These are phyloP conservation scores for Sclerotinia sclerotiorum DNA, from an alignment of 2,329 filamentous ascomycete species.

Conservation along the genomic window DNA sequence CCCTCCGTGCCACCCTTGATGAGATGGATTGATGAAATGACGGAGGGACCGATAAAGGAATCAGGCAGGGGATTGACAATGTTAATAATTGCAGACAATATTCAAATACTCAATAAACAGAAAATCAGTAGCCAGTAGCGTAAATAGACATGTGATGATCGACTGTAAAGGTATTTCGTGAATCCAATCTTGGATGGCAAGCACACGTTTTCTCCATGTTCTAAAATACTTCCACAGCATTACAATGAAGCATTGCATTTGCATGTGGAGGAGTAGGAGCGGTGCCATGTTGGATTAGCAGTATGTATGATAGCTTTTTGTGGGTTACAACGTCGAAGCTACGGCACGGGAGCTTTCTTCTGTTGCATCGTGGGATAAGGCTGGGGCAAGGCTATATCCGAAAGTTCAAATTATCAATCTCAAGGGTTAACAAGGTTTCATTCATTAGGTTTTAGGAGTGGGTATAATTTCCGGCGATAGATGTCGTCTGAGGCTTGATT, in stretches of 20 bases:
- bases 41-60: conserved; percentile 22
- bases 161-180: not conserved
- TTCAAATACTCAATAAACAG: not conserved
- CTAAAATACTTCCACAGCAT: conserved; percentile 23
- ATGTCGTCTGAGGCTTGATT: conserved; percentile 22
- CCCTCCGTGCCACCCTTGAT: conserved; percentile 18
- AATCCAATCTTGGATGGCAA: conserved; percentile 12
- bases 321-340: conserved; percentile 17
- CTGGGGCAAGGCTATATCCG: conserved; percentile 17
- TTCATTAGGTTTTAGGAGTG: not conserved
- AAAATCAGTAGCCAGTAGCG: not conserved
- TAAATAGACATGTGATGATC: conserved; percentile 17
- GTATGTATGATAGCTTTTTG: not conserved
- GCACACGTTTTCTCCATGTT: conserved; percentile 25
- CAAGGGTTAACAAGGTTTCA: not conserved
- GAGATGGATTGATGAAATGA: conserved; percentile 19
- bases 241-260: conserved; percentile 24
- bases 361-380: conserved; percentile 24
- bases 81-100: not conserved
- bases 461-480: conserved; percentile 12
- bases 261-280: conserved; percentile 18
- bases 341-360: conserved; percentile 18
- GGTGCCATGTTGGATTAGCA: conserved; percentile 16
- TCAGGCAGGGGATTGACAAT: not conserved
- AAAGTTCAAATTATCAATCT: not conserved